These are phyloP conservation scores for Fomes fomentarius DNA, from an alignment of 1,284 basidiomycete species.

Conservation along the genomic window DNA sequence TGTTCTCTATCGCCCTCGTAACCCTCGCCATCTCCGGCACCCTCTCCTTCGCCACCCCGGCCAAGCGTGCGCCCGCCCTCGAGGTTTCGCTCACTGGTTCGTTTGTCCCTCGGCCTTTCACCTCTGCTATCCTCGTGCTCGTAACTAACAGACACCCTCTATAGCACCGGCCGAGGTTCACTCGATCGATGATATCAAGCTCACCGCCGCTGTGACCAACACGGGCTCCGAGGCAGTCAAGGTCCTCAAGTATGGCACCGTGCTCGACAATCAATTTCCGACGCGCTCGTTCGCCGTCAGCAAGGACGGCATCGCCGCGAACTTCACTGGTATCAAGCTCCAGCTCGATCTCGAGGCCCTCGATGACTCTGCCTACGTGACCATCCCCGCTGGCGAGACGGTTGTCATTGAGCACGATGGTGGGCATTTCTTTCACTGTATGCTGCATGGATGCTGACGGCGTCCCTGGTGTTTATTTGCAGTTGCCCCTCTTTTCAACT, in stretches of 20 bases:
- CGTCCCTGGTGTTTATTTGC: not conserved
- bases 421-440: constrained; percentile 13
- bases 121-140: no score
- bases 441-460: no score
- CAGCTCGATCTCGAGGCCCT: constrained; percentile 37
- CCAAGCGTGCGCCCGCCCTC: constrained; percentile 22
- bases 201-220: constrained; percentile 44
- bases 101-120: not conserved
- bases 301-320: constrained; percentile 41
- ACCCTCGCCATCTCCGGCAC: constrained; percentile 17
- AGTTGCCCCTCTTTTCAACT: constrained; percentile 29
- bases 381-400: constrained; percentile 43
- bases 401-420: constrained; percentile 43
- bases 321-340: constrained; percentile 48
- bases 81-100: constrained; percentile 30
- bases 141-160: no score
- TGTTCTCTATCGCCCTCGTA: constrained; percentile 21
- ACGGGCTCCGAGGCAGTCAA: constrained; percentile 41
- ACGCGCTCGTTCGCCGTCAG: constrained; percentile 48
- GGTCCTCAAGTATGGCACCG: constrained; percentile 46
- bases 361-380: constrained; percentile 43
- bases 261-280: constrained; percentile 46
- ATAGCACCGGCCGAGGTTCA: constrained; percentile 31
- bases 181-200: constrained; percentile 43
- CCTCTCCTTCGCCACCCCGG: constrained; percentile 24